Base-by-base conservation (phyloP, 805 yeast species). In the Ogataea angusta region DNA sequence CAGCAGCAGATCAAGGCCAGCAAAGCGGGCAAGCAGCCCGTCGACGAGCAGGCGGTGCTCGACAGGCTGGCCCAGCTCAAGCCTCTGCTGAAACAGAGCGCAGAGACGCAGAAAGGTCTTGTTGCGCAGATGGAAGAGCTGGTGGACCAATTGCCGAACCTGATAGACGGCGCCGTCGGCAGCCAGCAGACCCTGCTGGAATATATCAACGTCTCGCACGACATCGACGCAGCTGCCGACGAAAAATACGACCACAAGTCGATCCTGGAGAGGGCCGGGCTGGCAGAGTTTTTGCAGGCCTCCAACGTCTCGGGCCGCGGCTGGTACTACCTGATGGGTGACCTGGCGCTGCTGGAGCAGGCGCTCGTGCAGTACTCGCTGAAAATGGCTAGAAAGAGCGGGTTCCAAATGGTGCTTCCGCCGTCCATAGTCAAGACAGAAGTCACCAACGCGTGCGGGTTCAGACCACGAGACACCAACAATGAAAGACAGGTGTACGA, bases 391-490 rank as follows among this genome's bases (percentile, higher is more conserved):
- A 67, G 86, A 32, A 52, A 64, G 33, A 57, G 68, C 8, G 95
- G 95, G 0, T 93, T 85, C 64, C 62, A 63, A 24, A 74, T 83
- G 73, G 77, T 82, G 8, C 61, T 77, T 9, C 97, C 98, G 0
- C 99, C 99, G 2, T 76, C 95, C 0, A 76, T 93, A 12, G 95
- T 90, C 2, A 77, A 84, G 49, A 68, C 78, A 14, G 95, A 85
- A 47, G 68, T 87, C 5, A 79, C 90, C 0, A 68, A 73, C 49
- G 96, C 96, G 0, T 93, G 99, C 68, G 99, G 99, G 0, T 93
- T 90, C 66, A 80, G 82, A 55, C 99, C 99, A 10, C 76, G 95
- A 45, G 98, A 93, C 56, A 82, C 80, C 52, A 84, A 85, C 50
- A 79, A 80, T 45, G 97, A 89, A 55, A 80, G 80, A 36, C 99